Evolutionary conservation across 2,329 filamentous ascomycete species (phyloP), one percentile per base, ranked within the genome.

Genomic region (Paecilomyces variotii): DNA sequence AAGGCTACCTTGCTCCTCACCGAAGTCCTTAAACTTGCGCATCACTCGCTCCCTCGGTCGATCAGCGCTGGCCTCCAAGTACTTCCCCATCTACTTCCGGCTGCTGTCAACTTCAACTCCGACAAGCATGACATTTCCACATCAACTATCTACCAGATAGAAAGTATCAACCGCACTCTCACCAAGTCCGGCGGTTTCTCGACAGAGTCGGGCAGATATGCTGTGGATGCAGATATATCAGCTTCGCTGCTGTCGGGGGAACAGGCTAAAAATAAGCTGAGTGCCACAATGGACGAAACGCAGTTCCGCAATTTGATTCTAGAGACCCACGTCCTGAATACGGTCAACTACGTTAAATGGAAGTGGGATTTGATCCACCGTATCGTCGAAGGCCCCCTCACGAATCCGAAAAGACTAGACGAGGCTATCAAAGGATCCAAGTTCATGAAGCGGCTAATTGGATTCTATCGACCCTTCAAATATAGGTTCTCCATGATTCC

Each of bases 401-500:
- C 91, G 26, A 96, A 91, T 64, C 88, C 92, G 0, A 97, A 96
- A 73, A 84, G 94, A 10, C 81, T 99, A 3, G 93, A 97, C 65
- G 94, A 99, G 74, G 93, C 93, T 0, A 89, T 96, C 70, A 93
- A 91, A 71, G 91, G 89, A 0, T 96, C 92, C 2, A 97, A 97
- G 71, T 99, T 97, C 68, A 88, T 97, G 67, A 97, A 97, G 76
- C 84, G 95, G 9, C 82, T 99, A 59, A 86, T 97, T 72, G 94
- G 91, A 60, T 99, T 99, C 71, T 96, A 96, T 71, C 84, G 94
- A 10, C 94, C 94, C 0, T 99, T 99, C 78, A 99, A 99, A 71
- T 95, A 91, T 71, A 88, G 91, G 63, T 99, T 97, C 67, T 90
- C 92, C 0, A 90, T 95, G 65, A 84, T 94, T 50, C 87, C 90